Percentiles rank a stretch among this genome's conserved stretches.
These are phyloP conservation scores for Leccinum disarticulatum DNA, from an alignment of 768 basidiomycete species.

Conservation along the genomic window DNA sequence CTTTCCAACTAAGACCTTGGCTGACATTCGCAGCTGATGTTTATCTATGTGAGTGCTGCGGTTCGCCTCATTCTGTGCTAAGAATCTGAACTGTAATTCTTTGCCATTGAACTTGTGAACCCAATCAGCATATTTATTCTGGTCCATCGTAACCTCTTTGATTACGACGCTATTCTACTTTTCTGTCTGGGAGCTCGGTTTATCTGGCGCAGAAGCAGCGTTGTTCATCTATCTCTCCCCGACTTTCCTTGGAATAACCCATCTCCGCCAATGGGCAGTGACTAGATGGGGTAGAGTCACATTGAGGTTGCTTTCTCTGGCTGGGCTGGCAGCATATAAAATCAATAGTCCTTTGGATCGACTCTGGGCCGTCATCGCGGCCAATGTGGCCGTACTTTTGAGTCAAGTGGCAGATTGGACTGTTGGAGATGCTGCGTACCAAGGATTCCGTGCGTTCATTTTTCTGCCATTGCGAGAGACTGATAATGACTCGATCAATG, in stretches of 20 bases:
- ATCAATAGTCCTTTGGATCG: conserved; percentile 52
- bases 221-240: conserved; percentile 73
- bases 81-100: conserved; percentile 6
- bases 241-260: conserved; percentile 49
- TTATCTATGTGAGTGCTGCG: conserved; percentile 51
- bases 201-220: conserved; percentile 80
- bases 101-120: neutral
- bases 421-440: conserved; percentile 41
- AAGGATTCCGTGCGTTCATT: conserved; percentile 45
- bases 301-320: conserved; percentile 49
- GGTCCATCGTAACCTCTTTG: conserved; percentile 80
- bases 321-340: conserved; percentile 54
- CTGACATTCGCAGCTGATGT: conserved; percentile 43
- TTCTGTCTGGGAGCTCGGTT: conserved; percentile 86
- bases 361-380: conserved; percentile 55
- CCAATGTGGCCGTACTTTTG: conserved; percentile 49
- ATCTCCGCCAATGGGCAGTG: conserved; percentile 45
- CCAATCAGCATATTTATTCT: conserved; percentile 67
- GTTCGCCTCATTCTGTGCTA: neutral
- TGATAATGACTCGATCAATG: neutral
- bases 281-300: conserved; percentile 49
- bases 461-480: neutral
- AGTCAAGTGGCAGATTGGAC: conserved; percentile 57
- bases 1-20: conserved; percentile 14
- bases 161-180: conserved; percentile 86